Evolutionary conservation across 345 rosid species (phyloP), one percentile per base, ranked within the genome.

Genomic region (Geranium rotundifolium): DNA sequence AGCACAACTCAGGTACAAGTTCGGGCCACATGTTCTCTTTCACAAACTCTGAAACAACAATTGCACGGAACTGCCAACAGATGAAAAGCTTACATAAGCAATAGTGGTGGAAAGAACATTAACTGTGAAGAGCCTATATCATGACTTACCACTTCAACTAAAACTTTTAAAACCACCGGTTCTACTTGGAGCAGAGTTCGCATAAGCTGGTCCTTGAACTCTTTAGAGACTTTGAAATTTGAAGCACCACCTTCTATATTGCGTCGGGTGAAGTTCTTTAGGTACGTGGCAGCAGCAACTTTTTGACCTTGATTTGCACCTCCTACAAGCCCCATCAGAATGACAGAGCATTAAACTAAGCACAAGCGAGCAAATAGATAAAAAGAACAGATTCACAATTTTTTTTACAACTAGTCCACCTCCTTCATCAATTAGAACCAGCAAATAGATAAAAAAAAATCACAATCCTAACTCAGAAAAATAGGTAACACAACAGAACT

Each of bases 21-120:
- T 84, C 88, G 23, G 91, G 95, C 97, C 95, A 90, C 60, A 63
- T 75, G 72, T 85, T 77, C 68, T 78, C 79, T 84, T 82, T 80
- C 65, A 81, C 84, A 71, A 84, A 85, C 77, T 84, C 95, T 1
- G 79, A 78, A 56, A 77, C 79, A 64, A 75, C 81, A 73, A 85
- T 71, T 50, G 78, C 59, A 58, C 82, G 83, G 61, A 87, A 81
- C 95, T 90, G 85, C 69, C 73, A 71, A 73, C 59, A 63, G 55
- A 61, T 1, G 16, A 34, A 71, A 60, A 29, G 39, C 55, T 16
- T 18, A 10, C 19, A 50, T 56, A 17, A 37, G 59, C 29, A 54
- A 23, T 16, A 12, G 19, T 15, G 7, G 7, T 62, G 17, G 59
- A 61, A 49, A 58, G 17, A 27, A 41, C 29, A 59, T 16, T 29